A percentile compares a stretch with the other conserved stretches of the same genome.
phyloP scores from a whole-genome alignment of 139 green algal genomes.

The Deuterostichococcus epilithicus region DNA sequence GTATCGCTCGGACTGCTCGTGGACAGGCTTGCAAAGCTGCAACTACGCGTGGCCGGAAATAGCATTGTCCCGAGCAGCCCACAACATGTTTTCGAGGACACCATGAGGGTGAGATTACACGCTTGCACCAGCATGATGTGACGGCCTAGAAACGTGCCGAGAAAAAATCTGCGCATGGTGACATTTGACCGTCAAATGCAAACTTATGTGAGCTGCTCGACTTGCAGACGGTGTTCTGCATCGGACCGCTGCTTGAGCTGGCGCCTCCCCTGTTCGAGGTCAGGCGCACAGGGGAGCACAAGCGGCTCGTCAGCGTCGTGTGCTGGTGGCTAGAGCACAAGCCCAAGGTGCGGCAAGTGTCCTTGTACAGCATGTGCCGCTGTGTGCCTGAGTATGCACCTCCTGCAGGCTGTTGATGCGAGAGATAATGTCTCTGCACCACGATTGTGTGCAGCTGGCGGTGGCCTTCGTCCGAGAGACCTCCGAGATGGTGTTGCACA shows the following conservation, averaged over 20 bases:
- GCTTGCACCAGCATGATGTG: neutral
- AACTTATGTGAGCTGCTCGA: neutral
- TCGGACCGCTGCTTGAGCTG: neutral
- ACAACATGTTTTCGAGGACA: neutral
- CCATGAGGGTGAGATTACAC: neutral
- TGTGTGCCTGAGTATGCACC: neutral
- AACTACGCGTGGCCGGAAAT: neutral
- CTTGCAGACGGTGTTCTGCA: neutral
- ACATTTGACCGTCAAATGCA: neutral
- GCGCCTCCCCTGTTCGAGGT: neutral
- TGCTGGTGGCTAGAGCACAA: neutral
- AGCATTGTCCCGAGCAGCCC: neutral
- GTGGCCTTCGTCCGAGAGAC: neutral
- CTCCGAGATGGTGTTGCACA: neutral
- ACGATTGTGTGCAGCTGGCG: neutral
- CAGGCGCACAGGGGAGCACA: neutral
- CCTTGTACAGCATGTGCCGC: neutral
- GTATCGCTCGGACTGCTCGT: neutral
- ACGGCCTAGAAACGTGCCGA: neutral
- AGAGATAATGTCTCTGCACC: neutral
- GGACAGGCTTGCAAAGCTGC: neutral
- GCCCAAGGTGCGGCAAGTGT: neutral
- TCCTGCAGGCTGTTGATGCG: neutral
- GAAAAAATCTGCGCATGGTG: neutral
- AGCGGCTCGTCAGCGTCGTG: neutral